Conservation (phyloP, 176 grass and related monocot genomes). For the Pontederia paniculata region DNA sequence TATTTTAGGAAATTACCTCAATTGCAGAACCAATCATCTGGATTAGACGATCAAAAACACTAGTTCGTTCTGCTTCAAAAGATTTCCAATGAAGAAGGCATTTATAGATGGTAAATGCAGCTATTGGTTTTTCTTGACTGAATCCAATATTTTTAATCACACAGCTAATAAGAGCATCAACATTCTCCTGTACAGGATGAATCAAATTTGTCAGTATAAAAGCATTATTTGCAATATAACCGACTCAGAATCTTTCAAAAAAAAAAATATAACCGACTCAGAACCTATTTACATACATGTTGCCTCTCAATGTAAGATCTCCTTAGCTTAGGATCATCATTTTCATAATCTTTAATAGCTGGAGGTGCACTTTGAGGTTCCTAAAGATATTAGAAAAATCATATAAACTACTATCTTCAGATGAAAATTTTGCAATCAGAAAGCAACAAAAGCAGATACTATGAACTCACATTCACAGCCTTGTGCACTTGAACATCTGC, state of each 20-base stretch:
- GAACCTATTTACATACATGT: conserved; percentile 40
- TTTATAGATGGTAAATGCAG: conserved; percentile 89
- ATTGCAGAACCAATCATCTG: conserved; percentile 95
- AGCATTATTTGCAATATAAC: not conserved
- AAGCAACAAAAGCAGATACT: not conserved
- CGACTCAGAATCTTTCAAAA: conserved; percentile 17
- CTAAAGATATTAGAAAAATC: conserved; percentile 24
- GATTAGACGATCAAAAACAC: conserved; percentile 94
- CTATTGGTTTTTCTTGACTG: conserved; percentile 73
- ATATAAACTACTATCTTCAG: not conserved
- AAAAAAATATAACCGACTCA: conserved; percentile 13
- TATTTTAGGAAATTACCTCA: conserved; percentile 43
- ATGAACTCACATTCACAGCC: conserved; percentile 20
- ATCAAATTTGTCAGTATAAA: not conserved
- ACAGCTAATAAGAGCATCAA: conserved; percentile 76
- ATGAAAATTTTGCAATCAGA: not conserved
- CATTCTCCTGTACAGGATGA: conserved; percentile 55
- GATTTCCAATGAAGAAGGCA: conserved; percentile 98
- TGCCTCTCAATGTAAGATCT: conserved; percentile 59
- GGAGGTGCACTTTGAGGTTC: conserved; percentile 95
- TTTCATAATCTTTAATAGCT: conserved; percentile 61
- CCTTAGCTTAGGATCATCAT: conserved; percentile 52
- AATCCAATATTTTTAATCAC: conserved; percentile 73
- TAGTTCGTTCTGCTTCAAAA: conserved; percentile 88
- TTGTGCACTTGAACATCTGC: conserved; percentile 47